Base-by-base conservation (phyloP, 2,329 filamentous ascomycete genomes). In the Dactylellina sp. region DNA sequence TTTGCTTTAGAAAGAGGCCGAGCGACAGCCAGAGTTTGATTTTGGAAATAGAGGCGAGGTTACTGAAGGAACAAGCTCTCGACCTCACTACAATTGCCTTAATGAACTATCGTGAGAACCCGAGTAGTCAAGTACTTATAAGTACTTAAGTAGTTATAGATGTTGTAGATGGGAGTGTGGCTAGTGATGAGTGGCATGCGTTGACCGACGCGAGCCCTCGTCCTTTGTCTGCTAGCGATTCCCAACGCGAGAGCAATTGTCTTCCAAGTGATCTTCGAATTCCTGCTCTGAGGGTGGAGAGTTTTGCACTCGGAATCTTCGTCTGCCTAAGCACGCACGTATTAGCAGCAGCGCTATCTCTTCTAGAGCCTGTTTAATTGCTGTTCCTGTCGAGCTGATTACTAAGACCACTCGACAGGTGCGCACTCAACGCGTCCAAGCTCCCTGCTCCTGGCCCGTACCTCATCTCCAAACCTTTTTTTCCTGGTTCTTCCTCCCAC, bases 371-470 rank as follows among this genome's bases (percentile, higher is more conserved):
- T 35, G 24, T 16, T 7, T 25, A 47, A 47, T 37, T 37, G 16
- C 25, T 20, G 25, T 22, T 2, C 3, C 32, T 40, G 12, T 7
- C 28, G 7, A 40, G 37, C 37, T 68, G 63, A 57, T 57, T 42
- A 68, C 44, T 68, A 52, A 68, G 53, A 44, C 49, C 35, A 39
- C 5, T 28, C 18, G 25, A 16, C 14, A 4, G 28, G 61, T 53
- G 53, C n/a, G 53, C 53, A 44, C 63, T 68, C 63, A 68, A 68
- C 63, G 63, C 63, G 63, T 68, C 63, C 63, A 59, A 66, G 40
- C 37, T 35, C 40, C 24, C 39, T 59, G 49, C 46, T 63, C 59
- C 37, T 39, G 22, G 39, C 14, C 37, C 50, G 28, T 18, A 57
- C 55, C 50, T 68, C 63, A 57, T 49, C 53, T 42, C 44, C 50